Evolutionary conservation across 1,284 basidiomycete species (phyloP).

Genomic region (Flammula alnicola): DNA sequence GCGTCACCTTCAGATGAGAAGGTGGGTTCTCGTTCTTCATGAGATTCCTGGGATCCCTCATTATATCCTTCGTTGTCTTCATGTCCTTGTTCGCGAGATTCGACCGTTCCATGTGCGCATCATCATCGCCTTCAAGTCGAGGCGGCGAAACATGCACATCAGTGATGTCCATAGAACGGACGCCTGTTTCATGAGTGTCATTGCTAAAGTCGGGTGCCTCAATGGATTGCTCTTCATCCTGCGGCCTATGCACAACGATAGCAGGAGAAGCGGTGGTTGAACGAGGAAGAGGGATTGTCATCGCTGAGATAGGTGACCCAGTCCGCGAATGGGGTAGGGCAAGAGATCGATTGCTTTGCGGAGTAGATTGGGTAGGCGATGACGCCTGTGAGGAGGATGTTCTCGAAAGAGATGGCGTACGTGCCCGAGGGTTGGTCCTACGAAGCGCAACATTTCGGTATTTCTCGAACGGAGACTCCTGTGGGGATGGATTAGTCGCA

Average conservation of each 20-base stretch:
- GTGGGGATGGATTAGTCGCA: conserved; percentile 1
- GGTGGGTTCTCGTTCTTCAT: conserved; percentile 57
- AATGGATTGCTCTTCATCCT: conserved; percentile 28
- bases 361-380: conserved; percentile 69
- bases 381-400: conserved; percentile 64
- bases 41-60: conserved; percentile 29
- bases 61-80: conserved; percentile 16
- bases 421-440: conserved; percentile 54
- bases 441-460: conserved; percentile 68
- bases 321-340: conserved; percentile 40
- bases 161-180: conserved; percentile 53
- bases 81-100: conserved; percentile 19
- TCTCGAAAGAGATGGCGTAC: conserved; percentile 75
- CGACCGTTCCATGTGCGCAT: conserved; percentile 14
- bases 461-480: conserved; percentile 71
- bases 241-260: conserved; percentile 30
- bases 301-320: conserved; percentile 51
- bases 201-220: conserved; percentile 30
- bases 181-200: conserved; percentile 36
- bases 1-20: conserved; percentile 63
- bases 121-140: conserved; percentile 27
- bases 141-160: conserved; percentile 49
- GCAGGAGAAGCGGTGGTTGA: conserved; percentile 58
- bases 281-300: conserved; percentile 58
- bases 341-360: conserved; percentile 56